Percentiles rank a stretch among this genome's conserved stretches.
These are phyloP conservation scores for Salix arbutifolia DNA, from an alignment of 345 rosid genomes.

Conservation along the genomic window DNA sequence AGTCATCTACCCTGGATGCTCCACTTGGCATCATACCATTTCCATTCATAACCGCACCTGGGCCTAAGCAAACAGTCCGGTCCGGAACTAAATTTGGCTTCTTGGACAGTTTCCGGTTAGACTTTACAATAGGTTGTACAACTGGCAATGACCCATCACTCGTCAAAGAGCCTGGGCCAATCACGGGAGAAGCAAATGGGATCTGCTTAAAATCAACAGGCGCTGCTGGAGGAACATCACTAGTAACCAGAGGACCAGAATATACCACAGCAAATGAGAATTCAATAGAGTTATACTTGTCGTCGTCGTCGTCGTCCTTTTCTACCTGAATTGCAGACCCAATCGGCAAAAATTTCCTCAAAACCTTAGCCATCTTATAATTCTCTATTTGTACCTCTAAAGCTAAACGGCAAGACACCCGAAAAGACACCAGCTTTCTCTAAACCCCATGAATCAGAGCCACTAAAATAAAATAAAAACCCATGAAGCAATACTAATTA, in stretches of 20 bases:
- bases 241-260: slow-evolving; percentile 53
- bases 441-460: background rate
- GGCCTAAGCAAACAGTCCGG: background rate
- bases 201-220: slow-evolving; percentile 58
- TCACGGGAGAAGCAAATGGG: slow-evolving; percentile 46
- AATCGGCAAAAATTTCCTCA: slow-evolving; percentile 50
- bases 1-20: slow-evolving; percentile 26
- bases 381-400: background rate
- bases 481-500: slow-evolving; percentile 1
- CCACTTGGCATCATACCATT: slow-evolving; percentile 8
- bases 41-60: slow-evolving; percentile 10
- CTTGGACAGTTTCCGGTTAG: slow-evolving; percentile 18
- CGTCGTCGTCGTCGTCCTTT: slow-evolving; percentile 24
- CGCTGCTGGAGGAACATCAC: slow-evolving; percentile 51
- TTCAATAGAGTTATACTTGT: slow-evolving; percentile 25
- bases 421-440: background rate
- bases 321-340: slow-evolving; percentile 28
- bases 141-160: slow-evolving; percentile 46
- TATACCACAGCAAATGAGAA: slow-evolving; percentile 78
- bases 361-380: slow-evolving; percentile 40
- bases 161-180: slow-evolving; percentile 32
- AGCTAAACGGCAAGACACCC: background rate
- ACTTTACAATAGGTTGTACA: slow-evolving; percentile 47
- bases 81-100: slow-evolving; percentile 17
- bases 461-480: background rate